Conservation (phyloP, 2,329 filamentous ascomycete species). For the Claviceps cyperi region DNA sequence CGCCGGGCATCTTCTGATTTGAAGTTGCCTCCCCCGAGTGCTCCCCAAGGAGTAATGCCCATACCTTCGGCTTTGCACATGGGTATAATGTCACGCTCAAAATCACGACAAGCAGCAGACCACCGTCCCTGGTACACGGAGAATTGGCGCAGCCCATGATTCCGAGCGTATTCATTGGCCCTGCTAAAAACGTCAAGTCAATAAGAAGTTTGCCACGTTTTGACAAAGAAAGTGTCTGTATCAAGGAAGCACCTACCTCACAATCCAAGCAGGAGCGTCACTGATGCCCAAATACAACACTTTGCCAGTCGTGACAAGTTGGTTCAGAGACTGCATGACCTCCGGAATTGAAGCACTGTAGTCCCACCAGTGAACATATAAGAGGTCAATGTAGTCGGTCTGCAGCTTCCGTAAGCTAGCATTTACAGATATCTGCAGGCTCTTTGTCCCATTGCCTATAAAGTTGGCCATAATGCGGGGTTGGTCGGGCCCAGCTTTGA, state of each 20-base stretch:
- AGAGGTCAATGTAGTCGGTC: constrained; percentile 55
- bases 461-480: constrained; percentile 35
- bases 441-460: constrained; percentile 48
- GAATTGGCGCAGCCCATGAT: constrained; percentile 57
- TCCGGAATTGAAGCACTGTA: constrained; percentile 51
- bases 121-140: constrained; percentile 31
- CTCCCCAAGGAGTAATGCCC: constrained; percentile 47
- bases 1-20: constrained; percentile 23
- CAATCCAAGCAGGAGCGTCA: constrained; percentile 57
- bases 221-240: neutral
- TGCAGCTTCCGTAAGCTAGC: constrained; percentile 45
- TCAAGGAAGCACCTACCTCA: constrained; percentile 21
- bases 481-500: constrained; percentile 25
- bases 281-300: constrained; percentile 52
- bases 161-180: constrained; percentile 54
- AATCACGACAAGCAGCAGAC: constrained; percentile 24
- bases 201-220: neutral
- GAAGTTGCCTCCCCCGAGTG: constrained; percentile 34
- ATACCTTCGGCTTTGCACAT: constrained; percentile 29
- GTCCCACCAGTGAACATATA: constrained; percentile 55
- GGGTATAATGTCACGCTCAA: constrained; percentile 29
- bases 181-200: constrained; percentile 23
- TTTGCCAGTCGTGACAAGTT: constrained; percentile 44
- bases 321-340: constrained; percentile 53
- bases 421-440: constrained; percentile 38